phyloP scores from a whole-genome alignment of 805 yeast species.

The Yarrowia bubula region DNA sequence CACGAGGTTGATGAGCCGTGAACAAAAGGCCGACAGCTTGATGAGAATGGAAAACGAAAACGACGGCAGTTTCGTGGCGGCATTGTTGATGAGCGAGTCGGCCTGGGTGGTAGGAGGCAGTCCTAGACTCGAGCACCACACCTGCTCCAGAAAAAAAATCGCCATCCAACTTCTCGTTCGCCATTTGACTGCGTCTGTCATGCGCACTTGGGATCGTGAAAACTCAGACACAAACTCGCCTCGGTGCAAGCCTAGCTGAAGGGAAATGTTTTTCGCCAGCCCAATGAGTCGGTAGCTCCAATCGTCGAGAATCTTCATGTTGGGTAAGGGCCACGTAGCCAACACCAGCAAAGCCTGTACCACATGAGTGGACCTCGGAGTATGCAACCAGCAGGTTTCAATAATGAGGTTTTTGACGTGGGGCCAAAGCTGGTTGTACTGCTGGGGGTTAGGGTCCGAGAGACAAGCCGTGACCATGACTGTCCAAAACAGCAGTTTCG shows the following conservation, averaged over 20 bases:
- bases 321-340: conserved; percentile 89
- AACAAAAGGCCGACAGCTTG: conserved; percentile 74
- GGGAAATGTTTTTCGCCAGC: conserved; percentile 76
- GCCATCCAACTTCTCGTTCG: conserved; percentile 91
- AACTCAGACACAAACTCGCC: conserved; percentile 91
- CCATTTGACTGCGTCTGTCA: conserved; percentile 92
- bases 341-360: conserved; percentile 85
- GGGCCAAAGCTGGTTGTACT: conserved; percentile 72
- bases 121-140: conserved; percentile 86
- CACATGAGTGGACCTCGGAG: conserved; percentile 91
- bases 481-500: conserved; percentile 86
- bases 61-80: neutral
- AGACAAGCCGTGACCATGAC: conserved; percentile 82
- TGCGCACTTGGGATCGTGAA: conserved; percentile 80
- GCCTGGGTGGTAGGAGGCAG: conserved; percentile 83
- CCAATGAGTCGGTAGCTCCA: conserved; percentile 87
- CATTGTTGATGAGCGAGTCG: conserved; percentile 64
- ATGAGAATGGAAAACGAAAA: conserved; percentile 60
- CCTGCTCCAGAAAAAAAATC: conserved; percentile 81
- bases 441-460: conserved; percentile 81
- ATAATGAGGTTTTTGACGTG: conserved; percentile 82
- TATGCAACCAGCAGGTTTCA: conserved; percentile 88
- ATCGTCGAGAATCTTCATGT: conserved; percentile 87
- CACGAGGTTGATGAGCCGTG: conserved; percentile 78
- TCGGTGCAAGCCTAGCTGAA: conserved; percentile 85